These are phyloP conservation scores for Debaryomyces psychrophilus DNA, from an alignment of 1,139 yeast species.

Conservation along the genomic window DNA sequence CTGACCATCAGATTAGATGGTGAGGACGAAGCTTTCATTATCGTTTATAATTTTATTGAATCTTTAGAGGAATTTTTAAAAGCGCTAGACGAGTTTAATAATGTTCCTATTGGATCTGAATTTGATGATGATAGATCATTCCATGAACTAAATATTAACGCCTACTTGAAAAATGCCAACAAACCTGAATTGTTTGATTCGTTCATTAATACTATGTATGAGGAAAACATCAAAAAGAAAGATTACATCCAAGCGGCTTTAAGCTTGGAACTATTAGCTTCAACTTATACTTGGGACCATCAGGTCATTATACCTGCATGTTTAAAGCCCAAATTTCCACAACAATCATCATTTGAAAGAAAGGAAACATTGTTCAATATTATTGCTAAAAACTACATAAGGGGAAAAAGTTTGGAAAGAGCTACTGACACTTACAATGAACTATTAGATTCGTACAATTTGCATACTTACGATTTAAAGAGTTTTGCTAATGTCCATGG, in stretches of 20 bases:
- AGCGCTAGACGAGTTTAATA: constrained; percentile 66
- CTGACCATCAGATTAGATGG: constrained; percentile 57
- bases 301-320: constrained; percentile 58
- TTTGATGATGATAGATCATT: constrained; percentile 87
- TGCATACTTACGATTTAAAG: constrained; percentile 72
- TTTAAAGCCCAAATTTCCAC: constrained; percentile 71
- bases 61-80: constrained; percentile 66
- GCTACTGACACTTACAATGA: constrained; percentile 81
- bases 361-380: constrained; percentile 72
- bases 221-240: constrained; percentile 59
- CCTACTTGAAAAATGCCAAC: constrained; percentile 76
- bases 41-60: constrained; percentile 56
- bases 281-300: constrained; percentile 78
- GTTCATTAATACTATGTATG: constrained; percentile 74
- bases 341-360: constrained; percentile 79
- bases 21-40: constrained; percentile 66
- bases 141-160: constrained; percentile 75
- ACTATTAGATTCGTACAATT: constrained; percentile 73
- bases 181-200: constrained; percentile 81
- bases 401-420: constrained; percentile 75
- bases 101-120: constrained; percentile 80
- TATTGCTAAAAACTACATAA: constrained; percentile 71
- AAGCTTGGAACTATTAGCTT: constrained; percentile 74
- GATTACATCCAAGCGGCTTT: constrained; percentile 84
- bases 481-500: constrained; percentile 77